These are phyloP conservation scores for Rhamnella rubrinervis DNA, from an alignment of 331 rosid genomes.

Conservation along the genomic window DNA sequence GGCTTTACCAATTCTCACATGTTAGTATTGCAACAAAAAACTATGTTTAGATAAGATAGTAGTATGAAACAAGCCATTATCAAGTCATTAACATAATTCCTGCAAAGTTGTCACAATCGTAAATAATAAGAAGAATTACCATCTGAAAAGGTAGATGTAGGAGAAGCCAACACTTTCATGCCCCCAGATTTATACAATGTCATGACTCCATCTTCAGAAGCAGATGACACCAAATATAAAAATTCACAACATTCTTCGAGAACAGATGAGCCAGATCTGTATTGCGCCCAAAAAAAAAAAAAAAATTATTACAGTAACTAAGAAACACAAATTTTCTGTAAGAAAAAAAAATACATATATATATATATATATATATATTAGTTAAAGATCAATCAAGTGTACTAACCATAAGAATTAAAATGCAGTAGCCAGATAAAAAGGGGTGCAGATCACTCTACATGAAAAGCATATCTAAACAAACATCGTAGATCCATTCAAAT, in stretches of 20 bases:
- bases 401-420: background rate
- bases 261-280: constrained; percentile 59
- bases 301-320: background rate
- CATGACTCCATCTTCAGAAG: constrained; percentile 60
- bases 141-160: constrained; percentile 51
- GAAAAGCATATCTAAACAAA: background rate
- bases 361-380: too few relatives aligned
- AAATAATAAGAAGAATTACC: constrained; percentile 45
- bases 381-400: background rate
- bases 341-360: background rate
- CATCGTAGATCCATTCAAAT: background rate
- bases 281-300: background rate
- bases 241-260: constrained; percentile 80
- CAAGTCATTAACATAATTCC: constrained; percentile 5
- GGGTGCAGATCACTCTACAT: background rate
- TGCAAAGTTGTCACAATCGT: background rate
- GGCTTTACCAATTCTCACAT: background rate
- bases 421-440: background rate
- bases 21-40: background rate
- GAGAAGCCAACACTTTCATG: constrained; percentile 60
- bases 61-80: constrained; percentile 11
- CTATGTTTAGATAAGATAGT: background rate
- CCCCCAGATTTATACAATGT: constrained; percentile 60
- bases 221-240: constrained; percentile 65
- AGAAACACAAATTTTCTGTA: background rate